Evolutionary conservation across 495 filamentous ascomycete genomes (phyloP), one percentile per base, ranked within the genome.

Genomic region (Staphylotrichum longicolle): DNA sequence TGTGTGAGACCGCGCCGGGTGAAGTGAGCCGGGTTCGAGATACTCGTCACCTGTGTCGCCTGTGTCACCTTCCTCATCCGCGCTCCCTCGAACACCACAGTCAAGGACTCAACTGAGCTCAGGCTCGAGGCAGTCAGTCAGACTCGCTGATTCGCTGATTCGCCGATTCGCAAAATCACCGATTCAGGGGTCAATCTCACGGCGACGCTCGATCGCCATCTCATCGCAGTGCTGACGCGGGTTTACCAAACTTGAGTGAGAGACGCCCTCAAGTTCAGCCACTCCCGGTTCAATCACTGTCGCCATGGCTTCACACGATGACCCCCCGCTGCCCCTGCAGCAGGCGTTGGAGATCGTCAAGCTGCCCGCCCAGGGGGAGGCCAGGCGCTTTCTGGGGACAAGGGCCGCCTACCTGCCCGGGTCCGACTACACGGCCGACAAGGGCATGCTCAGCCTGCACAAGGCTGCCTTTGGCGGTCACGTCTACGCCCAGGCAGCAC

Each of bases 401-500:
- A 61, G 74, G 10, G 66, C 63, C 0, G 72, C 73, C 3, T 78
- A 77, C 65, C 32, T 66, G 27, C 68, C 72, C 3, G 71, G 70
- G 15, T 60, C 61, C 10, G 72, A 75, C 34, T 37, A 70, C 32
- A 14, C 51, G 20, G 48, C 61, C 12, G 71, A 64, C 20, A 14
- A 32, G 5, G 58, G 62, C 3, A 40, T 59, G 46, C 63, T 62
- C 9, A 40, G 27, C 12, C 32, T 49, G 3, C 67, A 69, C 53
- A 54, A 58, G 5, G 72, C 69, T 2, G 80, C 81, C 10, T 88
- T 78, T 65, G 88, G 88, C 7, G 87, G 86, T 0, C 85, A 88
- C 73, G 87, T 89, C 6, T 90, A 85, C 62, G 82, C 82, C 3
- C 88, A 91, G 65, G 78, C 84, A 0, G 84, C 80, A 7, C 79